These are phyloP conservation scores for Yamadazyma songkhlaensis DNA, from an alignment of 1,139 yeast species.

Conservation along the genomic window DNA sequence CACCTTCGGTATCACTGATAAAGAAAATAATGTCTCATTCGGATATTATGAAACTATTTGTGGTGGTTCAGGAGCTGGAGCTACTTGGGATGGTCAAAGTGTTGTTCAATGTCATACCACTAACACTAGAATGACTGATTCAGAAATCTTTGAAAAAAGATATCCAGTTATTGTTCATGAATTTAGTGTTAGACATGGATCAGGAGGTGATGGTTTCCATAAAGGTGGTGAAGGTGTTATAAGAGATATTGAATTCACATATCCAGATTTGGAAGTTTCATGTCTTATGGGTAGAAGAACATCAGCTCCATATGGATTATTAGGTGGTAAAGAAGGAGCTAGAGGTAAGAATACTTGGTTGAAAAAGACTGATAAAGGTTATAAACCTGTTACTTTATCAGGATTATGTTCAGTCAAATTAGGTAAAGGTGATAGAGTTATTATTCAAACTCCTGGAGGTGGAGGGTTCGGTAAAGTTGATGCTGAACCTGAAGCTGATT, in stretches of 20 bases:
- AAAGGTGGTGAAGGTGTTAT: slow-evolving; percentile 46
- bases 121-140: slow-evolving; percentile 47
- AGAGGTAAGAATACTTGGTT: slow-evolving; percentile 43
- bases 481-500: slow-evolving; percentile 13
- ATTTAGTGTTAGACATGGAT: slow-evolving; percentile 34
- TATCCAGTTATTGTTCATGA: slow-evolving; percentile 46
- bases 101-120: slow-evolving; percentile 50
- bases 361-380: slow-evolving; percentile 21
- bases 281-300: slow-evolving; percentile 47
- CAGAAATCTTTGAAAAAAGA: slow-evolving; percentile 45
- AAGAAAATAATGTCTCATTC: slow-evolving; percentile 33
- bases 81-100: slow-evolving; percentile 47
- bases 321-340: slow-evolving; percentile 40
- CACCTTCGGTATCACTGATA: slow-evolving; percentile 45
- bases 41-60: slow-evolving; percentile 51
- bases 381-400: slow-evolving; percentile 32
- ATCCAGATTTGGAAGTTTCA: slow-evolving; percentile 37
- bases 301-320: slow-evolving; percentile 43
- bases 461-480: slow-evolving; percentile 41
- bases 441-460: slow-evolving; percentile 47
- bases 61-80: slow-evolving; percentile 52
- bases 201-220: slow-evolving; percentile 44
- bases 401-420: slow-evolving; percentile 43
- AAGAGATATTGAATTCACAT: slow-evolving; percentile 45
- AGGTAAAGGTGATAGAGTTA: slow-evolving; percentile 39